Evolutionary conservation across 2,329 filamentous ascomycete species (phyloP).

Genomic region (Colletotrichum horii): DNA sequence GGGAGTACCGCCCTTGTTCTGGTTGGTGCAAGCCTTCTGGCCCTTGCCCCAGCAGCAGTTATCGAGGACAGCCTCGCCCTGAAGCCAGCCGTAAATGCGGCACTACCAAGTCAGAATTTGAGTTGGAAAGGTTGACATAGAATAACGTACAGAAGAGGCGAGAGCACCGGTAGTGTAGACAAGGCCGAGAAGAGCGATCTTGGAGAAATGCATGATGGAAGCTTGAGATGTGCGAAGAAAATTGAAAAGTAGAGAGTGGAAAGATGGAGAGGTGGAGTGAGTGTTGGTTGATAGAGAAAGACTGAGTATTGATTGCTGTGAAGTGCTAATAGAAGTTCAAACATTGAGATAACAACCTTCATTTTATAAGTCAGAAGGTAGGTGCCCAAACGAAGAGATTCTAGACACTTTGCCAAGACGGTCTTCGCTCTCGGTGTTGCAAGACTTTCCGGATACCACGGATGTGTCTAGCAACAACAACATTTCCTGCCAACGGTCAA

Average conservation of each 20-base stretch:
- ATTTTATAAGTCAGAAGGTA: background rate
- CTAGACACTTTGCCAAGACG: background rate
- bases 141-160: background rate
- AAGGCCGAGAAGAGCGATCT: background rate
- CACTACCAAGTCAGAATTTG: background rate
- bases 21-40: background rate
- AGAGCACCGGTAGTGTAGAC: background rate
- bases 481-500: background rate
- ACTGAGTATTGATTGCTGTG: background rate
- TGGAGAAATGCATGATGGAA: background rate
- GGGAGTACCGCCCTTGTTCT: background rate
- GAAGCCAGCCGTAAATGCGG: background rate
- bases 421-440: background rate
- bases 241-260: background rate
- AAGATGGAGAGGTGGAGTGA: background rate
- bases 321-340: background rate
- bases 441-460: background rate
- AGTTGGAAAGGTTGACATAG: background rate
- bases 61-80: background rate
- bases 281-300: background rate
- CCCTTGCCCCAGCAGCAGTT: slow-evolving; percentile 2
- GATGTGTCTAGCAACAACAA: background rate
- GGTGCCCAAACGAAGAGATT: background rate
- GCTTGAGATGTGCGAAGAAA: background rate
- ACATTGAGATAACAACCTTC: background rate